Percentiles rank a stretch among this genome's conserved stretches.
Conservation (phyloP, 2,329 filamentous ascomycete species). For the Stagonosporopsis vannaccii region DNA sequence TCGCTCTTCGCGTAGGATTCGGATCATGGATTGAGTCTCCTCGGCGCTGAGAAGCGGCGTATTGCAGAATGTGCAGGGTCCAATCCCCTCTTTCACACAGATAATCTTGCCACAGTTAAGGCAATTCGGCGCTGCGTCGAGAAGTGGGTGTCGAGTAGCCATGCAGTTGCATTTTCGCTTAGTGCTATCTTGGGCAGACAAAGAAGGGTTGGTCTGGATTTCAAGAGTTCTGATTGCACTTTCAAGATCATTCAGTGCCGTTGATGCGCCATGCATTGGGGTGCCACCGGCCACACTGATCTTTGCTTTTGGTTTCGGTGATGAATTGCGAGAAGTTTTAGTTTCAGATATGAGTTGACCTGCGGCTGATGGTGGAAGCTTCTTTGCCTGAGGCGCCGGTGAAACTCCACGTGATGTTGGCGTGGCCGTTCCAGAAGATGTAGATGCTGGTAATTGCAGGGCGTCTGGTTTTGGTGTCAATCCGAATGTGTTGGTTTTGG, state of each 20-base stretch:
- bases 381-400: constrained; percentile 57
- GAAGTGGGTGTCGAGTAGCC: constrained; percentile 83
- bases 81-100: constrained; percentile 91
- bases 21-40: constrained; percentile 86
- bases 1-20: constrained; percentile 81
- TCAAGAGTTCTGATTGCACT: constrained; percentile 89
- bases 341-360: constrained; percentile 84
- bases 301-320: constrained; percentile 65
- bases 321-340: constrained; percentile 62
- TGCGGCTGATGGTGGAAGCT: constrained; percentile 70
- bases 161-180: constrained; percentile 85
- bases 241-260: constrained; percentile 71
- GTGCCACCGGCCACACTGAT: constrained; percentile 77
- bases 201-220: constrained; percentile 84
- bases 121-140: constrained; percentile 93
- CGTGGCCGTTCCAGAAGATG: constrained; percentile 41
- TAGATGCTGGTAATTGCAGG: constrained; percentile 39
- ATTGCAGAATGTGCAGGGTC: constrained; percentile 91
- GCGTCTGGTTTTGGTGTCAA: constrained; percentile 61
- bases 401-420: constrained; percentile 49
- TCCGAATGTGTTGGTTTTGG: constrained; percentile 56
- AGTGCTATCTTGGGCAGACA: constrained; percentile 62
- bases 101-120: constrained; percentile 92
- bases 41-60: constrained; percentile 72
- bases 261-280: constrained; percentile 82